Percentiles rank a stretch among this genome's conserved stretches.
Evolutionary conservation across 73 alveolate genomes (phyloP).

Genomic region (Uronychia setigera): DNA sequence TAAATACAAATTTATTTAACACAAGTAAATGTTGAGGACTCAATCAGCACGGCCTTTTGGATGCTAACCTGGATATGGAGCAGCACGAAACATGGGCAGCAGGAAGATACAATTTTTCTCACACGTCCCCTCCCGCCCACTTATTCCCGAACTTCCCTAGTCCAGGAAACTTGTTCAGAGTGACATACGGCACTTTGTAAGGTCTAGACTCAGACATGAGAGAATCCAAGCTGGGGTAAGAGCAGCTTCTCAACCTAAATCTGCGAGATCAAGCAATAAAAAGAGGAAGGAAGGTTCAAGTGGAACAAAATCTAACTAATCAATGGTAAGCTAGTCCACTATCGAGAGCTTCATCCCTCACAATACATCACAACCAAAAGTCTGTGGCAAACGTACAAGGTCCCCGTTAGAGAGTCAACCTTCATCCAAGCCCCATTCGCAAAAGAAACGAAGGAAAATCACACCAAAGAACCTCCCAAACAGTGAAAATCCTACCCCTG

Average conservation of each 20-base stretch:
- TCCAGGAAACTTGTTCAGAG: background rate
- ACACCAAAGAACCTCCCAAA: background rate
- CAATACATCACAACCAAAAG: background rate
- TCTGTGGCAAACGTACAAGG: background rate
- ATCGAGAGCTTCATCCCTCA: background rate
- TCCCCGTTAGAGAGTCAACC: background rate
- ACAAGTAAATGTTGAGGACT: background rate
- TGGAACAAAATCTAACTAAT: background rate
- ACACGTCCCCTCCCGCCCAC: background rate
- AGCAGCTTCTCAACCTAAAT: background rate
- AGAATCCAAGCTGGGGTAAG: background rate
- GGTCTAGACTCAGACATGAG: background rate
- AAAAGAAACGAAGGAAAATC: background rate
- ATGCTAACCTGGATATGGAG: background rate
- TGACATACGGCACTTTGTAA: background rate
- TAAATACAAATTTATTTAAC: background rate
- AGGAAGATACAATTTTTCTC: background rate
- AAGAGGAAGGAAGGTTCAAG: no score
- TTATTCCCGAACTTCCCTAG: background rate
- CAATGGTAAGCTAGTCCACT: background rate
- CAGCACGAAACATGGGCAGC: background rate
- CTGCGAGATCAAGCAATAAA: background rate
- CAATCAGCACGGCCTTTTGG: background rate
- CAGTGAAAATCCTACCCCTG: background rate
- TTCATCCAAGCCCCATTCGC: background rate